Base-by-base conservation (phyloP, 1,139 yeast genomes). In the Yamadazyma spencermartinsiae region DNA sequence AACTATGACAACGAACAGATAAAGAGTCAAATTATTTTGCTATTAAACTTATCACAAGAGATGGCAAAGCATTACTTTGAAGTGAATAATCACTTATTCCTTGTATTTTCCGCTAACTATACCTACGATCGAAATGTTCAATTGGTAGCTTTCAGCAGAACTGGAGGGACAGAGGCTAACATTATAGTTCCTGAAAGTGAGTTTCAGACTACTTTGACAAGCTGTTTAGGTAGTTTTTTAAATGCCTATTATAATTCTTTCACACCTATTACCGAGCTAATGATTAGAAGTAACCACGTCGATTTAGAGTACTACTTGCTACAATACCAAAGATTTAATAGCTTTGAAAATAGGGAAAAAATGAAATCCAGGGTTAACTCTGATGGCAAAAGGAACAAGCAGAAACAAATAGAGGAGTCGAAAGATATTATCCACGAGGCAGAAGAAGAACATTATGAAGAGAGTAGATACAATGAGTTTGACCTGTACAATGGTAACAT, bases 1-100 rank as follows among this genome's bases (percentile, higher is more conserved):
- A 72, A 78, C 2, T 89, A 88, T 52, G 58, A 60, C 10, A 61
- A 61, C 7, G 98, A 90, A 55, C 65, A 61, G 3, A 63, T 76
- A 24, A 78, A 73, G 48, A 76, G 90, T 0, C 82, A 82, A 1
- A 69, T 86, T 46, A 80, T 81, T 0, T 56, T 90, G 12, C 78
- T 85, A 44, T 67, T 89, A 46, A 88, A 87, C 51, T 68, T 61
- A 45, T 36, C 58, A 2, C 43, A 54, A 7, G 59, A 55, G 28
- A 56, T 58, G 40, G 53, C 58, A 3, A 44, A 48, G 3, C 41
- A 40, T 33, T 61, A 59, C 31, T 61, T 68, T 39, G 54, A 56
- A 19, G 40, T 46, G 14, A 52, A 61, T 41, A 59, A 57, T 1
- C 45, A 51, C 13, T 50, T 65, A 17, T 54, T 54, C 26, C 46